These are phyloP conservation scores for Pulveroboletus ravenelii DNA, from an alignment of 768 basidiomycete genomes.

Conservation along the genomic window DNA sequence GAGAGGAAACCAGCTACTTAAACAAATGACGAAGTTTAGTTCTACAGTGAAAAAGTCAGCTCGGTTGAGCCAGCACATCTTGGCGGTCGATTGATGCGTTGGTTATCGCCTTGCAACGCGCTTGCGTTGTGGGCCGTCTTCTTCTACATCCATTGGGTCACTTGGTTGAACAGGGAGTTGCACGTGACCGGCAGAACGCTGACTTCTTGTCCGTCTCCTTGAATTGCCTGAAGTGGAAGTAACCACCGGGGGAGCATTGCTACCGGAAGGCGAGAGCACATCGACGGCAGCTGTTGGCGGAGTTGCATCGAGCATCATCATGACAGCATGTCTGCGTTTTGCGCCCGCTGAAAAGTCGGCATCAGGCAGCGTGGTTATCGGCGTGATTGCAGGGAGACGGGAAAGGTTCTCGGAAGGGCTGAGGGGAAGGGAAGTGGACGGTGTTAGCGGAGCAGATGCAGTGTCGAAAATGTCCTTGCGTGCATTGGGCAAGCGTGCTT, in stretches of 20 bases:
- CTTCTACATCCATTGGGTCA: slow-evolving; percentile 72
- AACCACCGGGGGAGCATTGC: slow-evolving; percentile 21
- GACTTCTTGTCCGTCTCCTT: slow-evolving; percentile 55
- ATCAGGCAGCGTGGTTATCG: slow-evolving; percentile 31
- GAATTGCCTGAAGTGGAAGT: slow-evolving; percentile 29
- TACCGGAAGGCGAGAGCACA: slow-evolving; percentile 36
- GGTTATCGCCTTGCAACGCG: slow-evolving; percentile 59
- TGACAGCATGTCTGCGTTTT: slow-evolving; percentile 74
- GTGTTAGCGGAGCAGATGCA: slow-evolving; percentile 8
- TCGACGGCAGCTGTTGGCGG: slow-evolving; percentile 36
- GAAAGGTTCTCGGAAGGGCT: slow-evolving; percentile 28
- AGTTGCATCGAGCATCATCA: slow-evolving; percentile 68
- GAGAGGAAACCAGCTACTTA: neutral
- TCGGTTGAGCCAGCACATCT: neutral
- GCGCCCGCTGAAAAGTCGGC: slow-evolving; percentile 46
- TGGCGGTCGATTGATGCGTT: too few relatives aligned
- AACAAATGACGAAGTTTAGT: slow-evolving; percentile 6
- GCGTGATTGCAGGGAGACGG: slow-evolving; percentile 22
- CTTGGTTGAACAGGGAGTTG: slow-evolving; percentile 37
- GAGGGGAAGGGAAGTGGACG: slow-evolving; percentile 21
- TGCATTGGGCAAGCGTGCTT: slow-evolving; percentile 24
- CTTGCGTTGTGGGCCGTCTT: slow-evolving; percentile 72
- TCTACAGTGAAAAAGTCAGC: slow-evolving; percentile 7
- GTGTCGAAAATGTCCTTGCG: slow-evolving; percentile 28
- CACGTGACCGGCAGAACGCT: slow-evolving; percentile 35